phyloP scores from a whole-genome alignment of 345 rosid species.

The Excoecaria agallocha region DNA sequence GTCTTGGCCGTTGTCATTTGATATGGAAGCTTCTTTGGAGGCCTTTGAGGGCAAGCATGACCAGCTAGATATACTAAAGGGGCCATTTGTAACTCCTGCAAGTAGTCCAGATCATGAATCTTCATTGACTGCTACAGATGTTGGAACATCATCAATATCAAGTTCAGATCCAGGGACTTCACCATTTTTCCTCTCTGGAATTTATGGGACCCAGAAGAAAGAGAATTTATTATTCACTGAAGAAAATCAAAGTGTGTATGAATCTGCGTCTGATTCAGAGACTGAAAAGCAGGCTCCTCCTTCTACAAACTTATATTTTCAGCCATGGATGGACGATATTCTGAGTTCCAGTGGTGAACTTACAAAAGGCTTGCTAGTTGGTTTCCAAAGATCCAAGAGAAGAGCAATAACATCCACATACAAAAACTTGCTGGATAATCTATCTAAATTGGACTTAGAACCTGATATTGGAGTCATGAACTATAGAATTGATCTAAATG shows the following conservation, averaged over 20 bases:
- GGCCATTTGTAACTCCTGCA: conserved; percentile 67
- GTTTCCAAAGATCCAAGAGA: conserved; percentile 18
- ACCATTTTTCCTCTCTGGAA: conserved; percentile 59
- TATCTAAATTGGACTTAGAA: conserved; percentile 47
- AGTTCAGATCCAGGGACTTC: conserved; percentile 90
- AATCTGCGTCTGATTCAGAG: conserved; percentile 71
- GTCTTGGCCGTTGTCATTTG: conserved; percentile 36
- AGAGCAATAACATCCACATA: conserved; percentile 40
- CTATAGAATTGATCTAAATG: conserved; percentile 50
- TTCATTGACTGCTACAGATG: conserved; percentile 80
- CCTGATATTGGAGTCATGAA: conserved; percentile 36
- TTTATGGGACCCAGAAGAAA: conserved; percentile 61
- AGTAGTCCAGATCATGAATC: conserved; percentile 96
- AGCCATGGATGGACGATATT: conserved; percentile 55
- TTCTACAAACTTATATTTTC: conserved; percentile 14
- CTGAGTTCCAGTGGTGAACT: conserved; percentile 41
- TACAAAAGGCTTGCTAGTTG: conserved; percentile 3
- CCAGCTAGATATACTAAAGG: conserved; percentile 26
- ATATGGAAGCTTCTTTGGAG: conserved; percentile 42
- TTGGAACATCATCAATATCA: conserved; percentile 86
- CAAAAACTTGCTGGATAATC: conserved; percentile 40
- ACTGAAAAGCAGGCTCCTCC: conserved; percentile 40
- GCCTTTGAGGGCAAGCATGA: conserved; percentile 30
- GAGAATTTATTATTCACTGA: conserved; percentile 50
- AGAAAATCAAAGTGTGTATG: conserved; percentile 46